Percentiles rank a stretch among this genome's conserved stretches.
Evolutionary conservation across 768 basidiomycete species (phyloP).

Genomic region (Trametes gibbosa): DNA sequence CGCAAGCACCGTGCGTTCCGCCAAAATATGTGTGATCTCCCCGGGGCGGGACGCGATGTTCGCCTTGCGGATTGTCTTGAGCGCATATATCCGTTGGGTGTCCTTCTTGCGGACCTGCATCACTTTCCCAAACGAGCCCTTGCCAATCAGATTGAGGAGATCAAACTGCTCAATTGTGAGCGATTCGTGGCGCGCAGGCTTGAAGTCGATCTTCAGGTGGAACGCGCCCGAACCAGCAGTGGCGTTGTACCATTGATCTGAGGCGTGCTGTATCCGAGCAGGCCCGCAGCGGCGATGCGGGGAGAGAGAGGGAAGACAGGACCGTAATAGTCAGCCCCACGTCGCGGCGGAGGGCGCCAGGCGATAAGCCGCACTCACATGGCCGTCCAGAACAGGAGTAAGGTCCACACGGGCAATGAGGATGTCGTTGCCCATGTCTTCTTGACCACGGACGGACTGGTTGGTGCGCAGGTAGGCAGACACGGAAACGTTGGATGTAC

Average conservation of each 20-base stretch:
- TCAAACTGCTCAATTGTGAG: constrained; percentile 97
- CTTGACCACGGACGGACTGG: constrained; percentile 65
- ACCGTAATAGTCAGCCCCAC: constrained; percentile 14
- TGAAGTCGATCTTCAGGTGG: constrained; percentile 95
- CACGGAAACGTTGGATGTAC: constrained; percentile 88
- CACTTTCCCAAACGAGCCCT: constrained; percentile 97
- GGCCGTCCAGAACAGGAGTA: constrained; percentile 76
- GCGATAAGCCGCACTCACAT: constrained; percentile 43
- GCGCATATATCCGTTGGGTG: constrained; percentile 94
- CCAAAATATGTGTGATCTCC: constrained; percentile 97
- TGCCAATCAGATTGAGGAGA: constrained; percentile 95
- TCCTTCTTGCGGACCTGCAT: constrained; percentile 99
- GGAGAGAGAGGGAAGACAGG: neutral
- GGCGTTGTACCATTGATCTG: constrained; percentile 89
- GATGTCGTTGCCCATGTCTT: constrained; percentile 97
- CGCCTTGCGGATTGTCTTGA: constrained; percentile 98
- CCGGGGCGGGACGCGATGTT: constrained; percentile 95
- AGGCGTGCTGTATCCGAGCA: constrained; percentile 54
- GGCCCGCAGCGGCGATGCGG: neutral
- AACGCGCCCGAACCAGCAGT: constrained; percentile 86
- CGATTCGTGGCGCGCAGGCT: constrained; percentile 76
- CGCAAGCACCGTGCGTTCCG: constrained; percentile 94
- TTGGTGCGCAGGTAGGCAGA: constrained; percentile 89
- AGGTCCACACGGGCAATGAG: constrained; percentile 92
- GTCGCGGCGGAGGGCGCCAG: neutral